Conservation (phyloP, 805 yeast genomes). For the Teunomyces pallodes region DNA sequence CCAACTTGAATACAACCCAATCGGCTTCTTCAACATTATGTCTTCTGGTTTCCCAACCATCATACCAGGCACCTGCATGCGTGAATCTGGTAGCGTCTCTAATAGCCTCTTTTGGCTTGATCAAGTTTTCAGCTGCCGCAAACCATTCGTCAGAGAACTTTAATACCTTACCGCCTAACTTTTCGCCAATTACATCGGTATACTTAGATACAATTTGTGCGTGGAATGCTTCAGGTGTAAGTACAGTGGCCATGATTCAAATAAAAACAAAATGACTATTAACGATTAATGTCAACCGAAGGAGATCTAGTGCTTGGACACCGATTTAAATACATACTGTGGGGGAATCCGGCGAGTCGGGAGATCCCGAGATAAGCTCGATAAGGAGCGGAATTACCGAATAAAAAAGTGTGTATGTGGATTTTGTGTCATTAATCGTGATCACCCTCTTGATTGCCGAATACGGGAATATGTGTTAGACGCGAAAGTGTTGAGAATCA, state of each 20-base stretch:
- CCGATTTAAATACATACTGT: not conserved
- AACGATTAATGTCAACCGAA: not conserved
- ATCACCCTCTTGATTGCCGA: not conserved
- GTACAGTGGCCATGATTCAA: constrained; percentile 13
- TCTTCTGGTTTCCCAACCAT: constrained; percentile 98
- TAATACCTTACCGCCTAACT: constrained; percentile 74
- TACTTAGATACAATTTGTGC: constrained; percentile 47
- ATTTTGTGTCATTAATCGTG: too few relatives aligned
- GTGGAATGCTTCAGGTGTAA: constrained; percentile 40
- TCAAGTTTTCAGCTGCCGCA: constrained; percentile 85
- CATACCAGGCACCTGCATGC: constrained; percentile 94
- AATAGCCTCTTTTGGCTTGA: constrained; percentile 77
- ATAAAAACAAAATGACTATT: not conserved
- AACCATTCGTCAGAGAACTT: constrained; percentile 88
- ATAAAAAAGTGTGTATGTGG: not conserved
- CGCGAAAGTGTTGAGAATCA: too few relatives aligned
- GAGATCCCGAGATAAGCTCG: not conserved
- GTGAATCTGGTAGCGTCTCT: constrained; percentile 78
- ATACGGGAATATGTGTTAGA: not conserved
- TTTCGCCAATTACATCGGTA: constrained; percentile 80
- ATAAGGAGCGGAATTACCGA: not conserved
- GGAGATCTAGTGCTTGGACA: too few relatives aligned
- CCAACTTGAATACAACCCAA: constrained; percentile 81
- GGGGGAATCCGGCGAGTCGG: not conserved
- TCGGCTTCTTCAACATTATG: constrained; percentile 84